Base-by-base conservation (phyloP, 148 eudicot genomes). In the Cornus florida region DNA sequence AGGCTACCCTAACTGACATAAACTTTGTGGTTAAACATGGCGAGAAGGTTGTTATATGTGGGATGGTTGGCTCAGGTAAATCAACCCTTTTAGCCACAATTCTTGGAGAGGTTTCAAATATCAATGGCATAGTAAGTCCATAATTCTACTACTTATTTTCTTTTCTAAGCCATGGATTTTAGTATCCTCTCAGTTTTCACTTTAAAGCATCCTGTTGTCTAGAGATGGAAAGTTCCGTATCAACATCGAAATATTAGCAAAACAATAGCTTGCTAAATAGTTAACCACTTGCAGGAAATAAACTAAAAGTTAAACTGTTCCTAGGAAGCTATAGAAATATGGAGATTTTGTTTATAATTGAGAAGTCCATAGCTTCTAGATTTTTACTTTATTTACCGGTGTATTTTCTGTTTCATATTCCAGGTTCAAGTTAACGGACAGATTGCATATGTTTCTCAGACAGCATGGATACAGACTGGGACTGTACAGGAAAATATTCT, bases 401-500 rank as follows among this genome's bases (percentile, higher is more conserved):
- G 3, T 48, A 20, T 48, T 8, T 20, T 11, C 66, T 83, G 5
- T 62, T 75, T 70, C 60, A 28, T 14, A 68, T 85, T 74, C 53
- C 81, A 90, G 93, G 90, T 90, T 72, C 71, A 75, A 76, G 89
- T 88, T 28, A 14, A 70, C 70, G 92, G 93, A 56, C 78, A 76
- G 75, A 69, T 85, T 22, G 93, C 96, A 19, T 86, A 90, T 85
- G 96, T 90, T 66, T 84, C 93, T 31, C 93, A 90, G 67, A 81
- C 83, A 43, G 88, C 96, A 38, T 92, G 93, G 93, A 92, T 92
- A 8, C 96, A 89, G 62, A 86, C 92, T 19, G 96, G 93, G 68
- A 89, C 88, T 33, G 89, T 90, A 71, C 82, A 80, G 19, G 91
- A 92, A 43, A 92, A 90, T 67, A 89, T 92, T 41, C 88, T 89